phyloP scores from a whole-genome alignment of 2,329 filamentous ascomycete species.

The Proliferodiscus dingleyae region DNA sequence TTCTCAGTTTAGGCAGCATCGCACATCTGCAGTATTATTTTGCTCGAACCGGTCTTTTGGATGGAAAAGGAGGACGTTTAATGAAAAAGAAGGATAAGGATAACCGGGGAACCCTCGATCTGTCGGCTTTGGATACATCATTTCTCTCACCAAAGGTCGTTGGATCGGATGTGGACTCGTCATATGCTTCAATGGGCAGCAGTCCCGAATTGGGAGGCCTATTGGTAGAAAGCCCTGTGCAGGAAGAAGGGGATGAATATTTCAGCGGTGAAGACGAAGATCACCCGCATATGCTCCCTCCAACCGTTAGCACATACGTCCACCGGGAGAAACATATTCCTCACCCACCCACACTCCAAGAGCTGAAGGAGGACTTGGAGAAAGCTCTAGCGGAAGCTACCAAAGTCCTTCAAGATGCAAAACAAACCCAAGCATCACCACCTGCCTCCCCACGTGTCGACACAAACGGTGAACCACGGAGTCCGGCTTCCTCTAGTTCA shows the following conservation, averaged over 20 bases:
- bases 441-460: slow-evolving; percentile 7
- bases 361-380: slow-evolving; percentile 67
- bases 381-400: slow-evolving; percentile 65
- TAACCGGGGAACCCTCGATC: slow-evolving; percentile 49
- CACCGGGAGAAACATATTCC: slow-evolving; percentile 75
- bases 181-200: slow-evolving; percentile 54
- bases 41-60: slow-evolving; percentile 84
- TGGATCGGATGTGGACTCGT: slow-evolving; percentile 51
- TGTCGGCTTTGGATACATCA: slow-evolving; percentile 47
- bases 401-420: slow-evolving; percentile 59
- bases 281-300: slow-evolving; percentile 82
- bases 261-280: slow-evolving; percentile 50
- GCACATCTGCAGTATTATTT: slow-evolving; percentile 98
- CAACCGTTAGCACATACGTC: slow-evolving; percentile 93
- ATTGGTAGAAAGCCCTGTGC: slow-evolving; percentile 36
- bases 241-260: slow-evolving; percentile 43
- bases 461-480: slow-evolving; percentile 9
- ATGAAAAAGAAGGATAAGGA: slow-evolving; percentile 64
- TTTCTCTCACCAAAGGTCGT: slow-evolving; percentile 39
- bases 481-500: slow-evolving; percentile 25
- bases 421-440: slow-evolving; percentile 30
- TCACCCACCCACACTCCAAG: slow-evolving; percentile 75
- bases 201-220: slow-evolving; percentile 47
- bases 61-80: slow-evolving; percentile 86
- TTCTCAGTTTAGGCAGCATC: slow-evolving; percentile 94